phyloP scores from a whole-genome alignment of 2,329 filamentous ascomycete genomes.

The Trichoderma sp. region DNA sequence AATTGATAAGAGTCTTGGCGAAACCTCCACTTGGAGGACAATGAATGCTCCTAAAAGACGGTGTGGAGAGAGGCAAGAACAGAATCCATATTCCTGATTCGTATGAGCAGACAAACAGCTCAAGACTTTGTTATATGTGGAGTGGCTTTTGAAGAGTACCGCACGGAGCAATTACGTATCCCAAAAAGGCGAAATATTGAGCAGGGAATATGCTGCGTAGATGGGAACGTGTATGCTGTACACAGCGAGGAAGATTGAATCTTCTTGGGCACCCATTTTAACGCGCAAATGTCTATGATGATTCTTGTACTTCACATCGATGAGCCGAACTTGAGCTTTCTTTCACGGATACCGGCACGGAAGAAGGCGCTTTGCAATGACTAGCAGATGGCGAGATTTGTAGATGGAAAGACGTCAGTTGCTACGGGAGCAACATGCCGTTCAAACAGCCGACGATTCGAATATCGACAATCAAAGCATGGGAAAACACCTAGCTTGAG shows the following conservation, averaged over 20 bases:
- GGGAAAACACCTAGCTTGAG: too few species aligned
- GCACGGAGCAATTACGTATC: background rate
- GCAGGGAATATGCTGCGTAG: background rate
- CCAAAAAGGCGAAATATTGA: background rate
- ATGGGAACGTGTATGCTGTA: background rate
- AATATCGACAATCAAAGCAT: background rate
- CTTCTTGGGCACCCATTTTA: background rate
- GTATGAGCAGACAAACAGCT: background rate
- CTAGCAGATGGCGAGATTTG: slow-evolving; percentile 8
- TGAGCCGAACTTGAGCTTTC: background rate
- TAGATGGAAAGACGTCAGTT: slow-evolving; percentile 5
- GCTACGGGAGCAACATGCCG: slow-evolving; percentile 1
- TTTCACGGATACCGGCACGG: slow-evolving; percentile 6
- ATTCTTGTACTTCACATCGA: background rate
- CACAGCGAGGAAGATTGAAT: background rate
- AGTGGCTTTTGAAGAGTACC: background rate
- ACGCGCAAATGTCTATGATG: background rate
- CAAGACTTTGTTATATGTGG: background rate
- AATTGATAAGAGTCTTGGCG: slow-evolving; percentile 19
- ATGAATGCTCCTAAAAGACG: background rate
- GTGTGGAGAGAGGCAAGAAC: background rate
- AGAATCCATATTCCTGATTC: background rate
- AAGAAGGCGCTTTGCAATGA: background rate
- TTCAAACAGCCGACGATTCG: background rate
- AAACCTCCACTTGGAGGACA: background rate